Conservation (phyloP, 2,329 filamentous ascomycete genomes). For the Orbilia javanica region DNA sequence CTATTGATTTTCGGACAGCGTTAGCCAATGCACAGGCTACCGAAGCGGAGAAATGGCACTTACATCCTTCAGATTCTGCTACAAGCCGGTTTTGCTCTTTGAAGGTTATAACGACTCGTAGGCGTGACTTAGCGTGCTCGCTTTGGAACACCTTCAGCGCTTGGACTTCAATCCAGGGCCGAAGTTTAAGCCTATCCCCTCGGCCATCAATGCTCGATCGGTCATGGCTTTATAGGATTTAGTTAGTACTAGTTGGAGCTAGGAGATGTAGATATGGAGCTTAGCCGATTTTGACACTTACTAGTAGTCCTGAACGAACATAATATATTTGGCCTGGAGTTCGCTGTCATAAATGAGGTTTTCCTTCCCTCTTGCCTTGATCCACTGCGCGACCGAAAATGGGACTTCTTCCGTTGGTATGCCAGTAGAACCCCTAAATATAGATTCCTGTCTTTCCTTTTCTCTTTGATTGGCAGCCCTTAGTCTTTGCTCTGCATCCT, state of each 20-base stretch:
- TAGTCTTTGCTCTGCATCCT: conserved; percentile 32
- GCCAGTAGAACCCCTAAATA: conserved; percentile 8
- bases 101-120: conserved; percentile 40
- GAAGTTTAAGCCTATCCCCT: conserved; percentile 22
- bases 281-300: background rate
- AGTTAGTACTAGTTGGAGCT: background rate
- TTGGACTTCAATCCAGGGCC: conserved; percentile 40
- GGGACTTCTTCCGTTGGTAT: conserved; percentile 29
- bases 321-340: conserved; percentile 33
- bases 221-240: conserved; percentile 15
- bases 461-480: conserved; percentile 43
- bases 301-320: conserved; percentile 46
- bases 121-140: conserved; percentile 27
- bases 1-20: background rate
- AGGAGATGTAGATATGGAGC: background rate
- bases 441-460: conserved; percentile 24
- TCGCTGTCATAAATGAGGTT: conserved; percentile 40
- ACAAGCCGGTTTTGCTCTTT: conserved; percentile 45
- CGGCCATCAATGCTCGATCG: conserved; percentile 26
- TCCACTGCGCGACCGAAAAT: conserved; percentile 28
- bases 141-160: conserved; percentile 45
- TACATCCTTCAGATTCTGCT: conserved; percentile 48
- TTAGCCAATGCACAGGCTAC: background rate
- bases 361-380: conserved; percentile 33
- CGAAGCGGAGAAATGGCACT: background rate